These are phyloP conservation scores for Geum urbanum DNA, from an alignment of 306 rosid genomes.

Conservation along the genomic window DNA sequence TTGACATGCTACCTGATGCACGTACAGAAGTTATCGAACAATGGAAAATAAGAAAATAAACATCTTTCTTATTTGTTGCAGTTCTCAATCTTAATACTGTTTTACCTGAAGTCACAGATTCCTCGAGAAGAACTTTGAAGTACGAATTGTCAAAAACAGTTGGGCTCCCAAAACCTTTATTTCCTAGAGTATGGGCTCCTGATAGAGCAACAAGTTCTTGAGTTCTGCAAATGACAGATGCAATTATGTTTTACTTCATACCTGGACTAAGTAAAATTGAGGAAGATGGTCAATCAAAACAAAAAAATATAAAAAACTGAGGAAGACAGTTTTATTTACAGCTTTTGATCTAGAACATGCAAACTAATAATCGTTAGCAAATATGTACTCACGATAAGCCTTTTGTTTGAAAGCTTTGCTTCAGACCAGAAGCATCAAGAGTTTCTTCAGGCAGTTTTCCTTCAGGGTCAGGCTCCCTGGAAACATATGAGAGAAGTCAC, in stretches of 20 bases:
- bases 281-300: too few relatives aligned
- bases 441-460: slow-evolving; percentile 89
- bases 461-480: slow-evolving; percentile 80
- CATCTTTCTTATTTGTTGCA: not conserved
- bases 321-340: not conserved
- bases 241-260: slow-evolving; percentile 7
- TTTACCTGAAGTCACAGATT: slow-evolving; percentile 72
- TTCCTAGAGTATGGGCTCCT: slow-evolving; percentile 95
- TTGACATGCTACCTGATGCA: slow-evolving; percentile 64
- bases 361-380: not conserved
- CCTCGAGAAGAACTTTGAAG: slow-evolving; percentile 78
- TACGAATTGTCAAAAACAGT: slow-evolving; percentile 78
- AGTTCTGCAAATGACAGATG: slow-evolving; percentile 51
- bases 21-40: not conserved
- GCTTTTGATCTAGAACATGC: not conserved
- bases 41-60: not conserved
- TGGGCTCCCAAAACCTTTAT: slow-evolving; percentile 88
- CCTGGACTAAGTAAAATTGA: slow-evolving; percentile 8
- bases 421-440: slow-evolving; percentile 68
- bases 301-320: too few relatives aligned
- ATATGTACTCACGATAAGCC: slow-evolving; percentile 76
- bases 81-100: not conserved
- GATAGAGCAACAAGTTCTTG: slow-evolving; percentile 88
- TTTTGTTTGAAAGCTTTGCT: slow-evolving; percentile 65
- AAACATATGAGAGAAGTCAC: slow-evolving; percentile 1